Percentiles rank a stretch among this genome's conserved stretches.
phyloP scores from a whole-genome alignment of 140 eudicot genomes.

The Stevia rebaudiana region DNA sequence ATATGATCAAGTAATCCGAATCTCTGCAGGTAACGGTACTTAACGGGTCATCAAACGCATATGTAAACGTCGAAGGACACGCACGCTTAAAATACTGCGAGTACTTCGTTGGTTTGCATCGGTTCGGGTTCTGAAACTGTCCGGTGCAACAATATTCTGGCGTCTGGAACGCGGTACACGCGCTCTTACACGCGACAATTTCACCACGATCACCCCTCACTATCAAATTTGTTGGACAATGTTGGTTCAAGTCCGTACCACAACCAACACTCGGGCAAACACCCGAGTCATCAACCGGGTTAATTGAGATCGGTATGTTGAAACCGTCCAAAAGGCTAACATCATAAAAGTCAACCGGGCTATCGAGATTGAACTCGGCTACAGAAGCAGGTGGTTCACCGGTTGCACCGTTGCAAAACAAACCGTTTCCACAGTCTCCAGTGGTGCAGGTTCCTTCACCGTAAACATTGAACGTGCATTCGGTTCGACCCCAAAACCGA shows the following conservation, averaged over 20 bases:
- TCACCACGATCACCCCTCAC: constrained; percentile 30
- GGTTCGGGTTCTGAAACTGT: constrained; percentile 26
- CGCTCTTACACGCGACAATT: constrained; percentile 41
- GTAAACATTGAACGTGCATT: constrained; percentile 21
- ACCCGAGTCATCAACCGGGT: constrained; percentile 24
- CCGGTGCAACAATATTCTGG: constrained; percentile 40
- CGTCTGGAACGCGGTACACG: constrained; percentile 32
- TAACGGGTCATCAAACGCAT: constrained; percentile 27
- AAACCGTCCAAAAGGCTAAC: constrained; percentile 32
- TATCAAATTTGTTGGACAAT: constrained; percentile 33
- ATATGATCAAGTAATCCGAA: constrained; percentile 28
- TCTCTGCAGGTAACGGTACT: constrained; percentile 34
- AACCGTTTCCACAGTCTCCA: constrained; percentile 38
- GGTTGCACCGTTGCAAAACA: constrained; percentile 27
- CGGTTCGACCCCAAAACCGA: constrained; percentile 35
- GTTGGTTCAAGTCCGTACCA: constrained; percentile 24
- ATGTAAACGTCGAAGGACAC: constrained; percentile 36
- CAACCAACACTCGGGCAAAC: constrained; percentile 30
- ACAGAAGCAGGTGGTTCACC: constrained; percentile 27
- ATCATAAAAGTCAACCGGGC: constrained; percentile 32
- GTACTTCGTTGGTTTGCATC: constrained; percentile 35
- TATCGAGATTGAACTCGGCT: constrained; percentile 30
- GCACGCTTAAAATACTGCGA: constrained; percentile 36
- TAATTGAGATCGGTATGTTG: constrained; percentile 24
- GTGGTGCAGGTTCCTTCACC: constrained; percentile 29